Evolutionary conservation across 2,329 filamentous ascomycete genomes (phyloP), one percentile per base, ranked within the genome.

Genomic region (Pseudocercospora fijiensis): DNA sequence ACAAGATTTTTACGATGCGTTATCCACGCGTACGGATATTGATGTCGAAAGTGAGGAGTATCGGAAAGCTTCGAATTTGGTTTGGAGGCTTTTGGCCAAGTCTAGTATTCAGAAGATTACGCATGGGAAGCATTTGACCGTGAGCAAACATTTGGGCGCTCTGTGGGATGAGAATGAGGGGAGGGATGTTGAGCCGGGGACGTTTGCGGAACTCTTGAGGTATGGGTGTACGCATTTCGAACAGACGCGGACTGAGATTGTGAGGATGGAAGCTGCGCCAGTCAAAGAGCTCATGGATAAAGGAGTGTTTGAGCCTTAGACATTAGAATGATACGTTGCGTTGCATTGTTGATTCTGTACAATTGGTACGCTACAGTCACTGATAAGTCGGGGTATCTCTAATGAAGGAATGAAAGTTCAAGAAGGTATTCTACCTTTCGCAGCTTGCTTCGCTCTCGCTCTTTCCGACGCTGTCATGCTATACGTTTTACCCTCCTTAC

Each of bases 211-310:
- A 64, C 47, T 73, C 24, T 60, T 75, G 33, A 70, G 74, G 60
- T 74, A 75, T 62, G 74, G 72, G 8, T 68, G 63, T 33, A 65
- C 70, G n/a, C 67, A 74, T 66, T 74, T 74, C 56, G 69, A 71
- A 53, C 73, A 75, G 66, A 70, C 67, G 10, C 51, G 66, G 30
- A 57, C 60, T 5, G 41, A 52, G 6, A 61, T 68, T 43, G 61
- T 41, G 11, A 62, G 47, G 43, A 58, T 66, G 30, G 52, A 64
- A 24, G 52, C 60, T 28, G 51, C 41, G 27, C 37, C 41, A 3
- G 57, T 58, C 2, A 37, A 47, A 13, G 18, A 59, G 43, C 55
- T 33, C n/a, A 27, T 67, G 52, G 53, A 62, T 37, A 65, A 63
- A 24, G 57, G 61, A 2, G 20, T 66, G 8, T 57, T 63, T 26